Evolutionary conservation across 2,329 filamentous ascomycete species (phyloP).

Genomic region (Dryadomyces quercivorus): DNA sequence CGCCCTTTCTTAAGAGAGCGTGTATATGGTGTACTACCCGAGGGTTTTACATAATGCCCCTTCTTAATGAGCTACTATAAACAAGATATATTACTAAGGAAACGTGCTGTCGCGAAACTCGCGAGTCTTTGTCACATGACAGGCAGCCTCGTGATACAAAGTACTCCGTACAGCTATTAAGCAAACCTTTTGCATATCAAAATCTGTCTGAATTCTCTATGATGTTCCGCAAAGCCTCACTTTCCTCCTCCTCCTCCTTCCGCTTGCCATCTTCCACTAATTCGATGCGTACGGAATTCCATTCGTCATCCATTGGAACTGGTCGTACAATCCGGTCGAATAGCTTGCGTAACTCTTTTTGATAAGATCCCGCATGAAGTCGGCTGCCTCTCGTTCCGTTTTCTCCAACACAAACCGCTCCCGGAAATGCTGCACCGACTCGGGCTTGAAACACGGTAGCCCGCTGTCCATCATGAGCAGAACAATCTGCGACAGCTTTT

Average conservation of each 20-base stretch:
- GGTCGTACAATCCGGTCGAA: conserved; percentile 90
- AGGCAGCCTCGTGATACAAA: neutral
- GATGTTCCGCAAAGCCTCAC: neutral
- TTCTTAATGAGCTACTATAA: neutral
- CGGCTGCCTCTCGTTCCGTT: conserved; percentile 83
- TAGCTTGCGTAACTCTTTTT: conserved; percentile 84
- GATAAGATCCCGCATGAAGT: conserved; percentile 83
- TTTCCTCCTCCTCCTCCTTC: neutral
- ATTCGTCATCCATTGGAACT: conserved; percentile 56
- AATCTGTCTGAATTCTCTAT: neutral
- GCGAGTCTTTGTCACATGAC: neutral
- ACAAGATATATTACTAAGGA: neutral
- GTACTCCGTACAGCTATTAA: neutral
- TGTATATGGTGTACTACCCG: no score
- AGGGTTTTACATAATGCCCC: no score
- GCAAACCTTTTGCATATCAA: neutral
- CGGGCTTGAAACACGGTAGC: conserved; percentile 93
- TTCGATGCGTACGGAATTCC: conserved; percentile 14
- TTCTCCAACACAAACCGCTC: conserved; percentile 89
- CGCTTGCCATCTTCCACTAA: conserved; percentile 5
- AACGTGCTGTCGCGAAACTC: no score
- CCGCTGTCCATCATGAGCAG: conserved; percentile 93
- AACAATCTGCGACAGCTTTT: conserved; percentile 83
- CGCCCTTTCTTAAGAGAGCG: no score
- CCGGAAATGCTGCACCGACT: conserved; percentile 84